Evolutionary conservation across 805 yeast genomes (phyloP).

Genomic region (Wickerhamiella domercqiae): DNA sequence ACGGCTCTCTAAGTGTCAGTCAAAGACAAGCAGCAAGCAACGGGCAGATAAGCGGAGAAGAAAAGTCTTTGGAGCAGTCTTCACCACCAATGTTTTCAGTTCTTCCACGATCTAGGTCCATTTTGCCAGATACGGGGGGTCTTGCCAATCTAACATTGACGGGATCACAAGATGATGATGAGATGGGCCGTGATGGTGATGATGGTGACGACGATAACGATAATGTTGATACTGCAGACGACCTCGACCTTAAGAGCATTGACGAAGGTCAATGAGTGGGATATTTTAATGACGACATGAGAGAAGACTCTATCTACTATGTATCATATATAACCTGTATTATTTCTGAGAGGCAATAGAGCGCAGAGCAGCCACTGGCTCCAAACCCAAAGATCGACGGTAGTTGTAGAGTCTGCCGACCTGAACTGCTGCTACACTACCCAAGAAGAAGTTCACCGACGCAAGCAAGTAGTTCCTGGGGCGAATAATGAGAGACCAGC

Average conservation of each 20-base stretch:
- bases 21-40: neutral
- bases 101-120: no score
- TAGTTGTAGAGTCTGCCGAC: constrained; percentile 52
- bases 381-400: constrained; percentile 52
- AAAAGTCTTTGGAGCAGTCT: neutral
- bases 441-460: constrained; percentile 84
- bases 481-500: constrained; percentile 89
- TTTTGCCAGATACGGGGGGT: no score
- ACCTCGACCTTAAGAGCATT: no score
- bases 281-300: no score
- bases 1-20: constrained; percentile 16
- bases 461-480: constrained; percentile 84
- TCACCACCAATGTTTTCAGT: neutral
- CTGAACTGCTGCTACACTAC: constrained; percentile 79
- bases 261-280: no score
- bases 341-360: no score
- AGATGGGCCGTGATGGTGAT: no score
- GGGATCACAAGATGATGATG: no score
- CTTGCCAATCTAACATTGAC: no score
- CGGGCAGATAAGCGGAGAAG: neutral
- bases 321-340: no score
- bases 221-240: neutral
- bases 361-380: constrained; percentile 38
- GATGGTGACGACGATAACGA: neutral
- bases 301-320: no score